Conservation (phyloP, 352 stramenopile genomes). For the Pythium aristosporum region DNA sequence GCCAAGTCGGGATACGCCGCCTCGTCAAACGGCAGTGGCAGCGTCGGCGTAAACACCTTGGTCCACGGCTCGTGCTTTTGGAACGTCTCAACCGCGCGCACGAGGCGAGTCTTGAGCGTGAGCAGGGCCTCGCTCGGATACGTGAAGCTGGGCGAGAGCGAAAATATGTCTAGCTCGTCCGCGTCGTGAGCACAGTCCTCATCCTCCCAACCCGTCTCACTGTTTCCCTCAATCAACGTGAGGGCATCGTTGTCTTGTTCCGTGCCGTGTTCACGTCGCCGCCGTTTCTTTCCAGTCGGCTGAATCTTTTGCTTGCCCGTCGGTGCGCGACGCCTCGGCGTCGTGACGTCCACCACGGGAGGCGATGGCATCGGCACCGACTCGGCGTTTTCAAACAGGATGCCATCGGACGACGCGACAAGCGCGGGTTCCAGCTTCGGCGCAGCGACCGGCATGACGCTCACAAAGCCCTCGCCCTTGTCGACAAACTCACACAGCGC, state of each 20-base stretch:
- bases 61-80: constrained; percentile 40
- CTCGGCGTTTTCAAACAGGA: constrained; percentile 9
- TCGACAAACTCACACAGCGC: constrained; percentile 43
- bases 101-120: constrained; percentile 4
- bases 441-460: constrained; percentile 35
- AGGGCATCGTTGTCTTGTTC: not conserved
- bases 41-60: constrained; percentile 24
- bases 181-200: not conserved
- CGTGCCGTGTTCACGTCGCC: not conserved
- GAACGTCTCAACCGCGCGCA: constrained; percentile 13
- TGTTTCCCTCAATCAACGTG: not conserved
- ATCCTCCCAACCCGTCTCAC: not conserved
- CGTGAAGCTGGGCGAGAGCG: not conserved
- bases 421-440: not conserved
- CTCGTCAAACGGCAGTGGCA: constrained; percentile 45
- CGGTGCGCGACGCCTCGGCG: not conserved
- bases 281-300: not conserved
- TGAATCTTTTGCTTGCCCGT: constrained; percentile 1
- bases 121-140: not conserved
- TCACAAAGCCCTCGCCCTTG: constrained; percentile 36
- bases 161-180: not conserved
- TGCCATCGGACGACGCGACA: constrained; percentile 5
- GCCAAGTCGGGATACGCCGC: constrained; percentile 22
- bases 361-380: constrained; percentile 33
- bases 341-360: constrained; percentile 17